Evolutionary conservation across 2,329 filamentous ascomycete genomes (phyloP), one percentile per base, ranked within the genome.

Genomic region (Emericellopsis atlantica): DNA sequence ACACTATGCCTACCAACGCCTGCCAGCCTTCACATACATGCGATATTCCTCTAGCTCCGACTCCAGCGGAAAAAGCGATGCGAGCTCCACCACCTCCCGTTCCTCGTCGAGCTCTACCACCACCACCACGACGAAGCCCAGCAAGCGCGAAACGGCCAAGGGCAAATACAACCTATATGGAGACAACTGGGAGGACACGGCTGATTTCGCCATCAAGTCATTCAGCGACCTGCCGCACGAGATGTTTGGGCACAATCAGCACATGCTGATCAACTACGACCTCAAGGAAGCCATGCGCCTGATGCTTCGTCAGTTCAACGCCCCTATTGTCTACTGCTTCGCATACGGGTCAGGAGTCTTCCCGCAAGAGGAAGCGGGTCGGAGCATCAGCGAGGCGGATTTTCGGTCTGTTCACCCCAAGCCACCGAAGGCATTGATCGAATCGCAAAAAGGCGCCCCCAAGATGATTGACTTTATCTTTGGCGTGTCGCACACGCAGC

Each of bases 391-490:
- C 21, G 72, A 75, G 39, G 69, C 66, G 10, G 69, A 75, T 43
- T 66, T 77, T 48, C 69, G 61, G 44, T 76, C 79, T 16, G 76
- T 89, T 21, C 90, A 96, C 55, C 82, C 89, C 6, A 81, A 88
- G 45, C 81, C 90, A 2, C 86, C 88, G 1, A 70, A 79, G 40
- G 85, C 86, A 1, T 80, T 96, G 7, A 70, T 83, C 49, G 85
- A 87, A 49, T 84, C 88, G 49, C 90, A 96, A 60, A 81, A 86
- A 52, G 85, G 86, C 24, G 79, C 80, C 1, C 87, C 87, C 11
- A 95, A 95, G 66, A 94, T 96, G 81, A 94, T 98, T 48, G 92
- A 98, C 62, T 95, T 98, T 58, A 93, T 98, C 50, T 92, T 98
- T 57, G 92, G 90, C 22, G 90, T 96, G 10, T 86, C 85, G 1